Evolutionary conservation across 1,284 basidiomycete genomes (phyloP).

Genomic region (Papiliotrema terrestris): DNA sequence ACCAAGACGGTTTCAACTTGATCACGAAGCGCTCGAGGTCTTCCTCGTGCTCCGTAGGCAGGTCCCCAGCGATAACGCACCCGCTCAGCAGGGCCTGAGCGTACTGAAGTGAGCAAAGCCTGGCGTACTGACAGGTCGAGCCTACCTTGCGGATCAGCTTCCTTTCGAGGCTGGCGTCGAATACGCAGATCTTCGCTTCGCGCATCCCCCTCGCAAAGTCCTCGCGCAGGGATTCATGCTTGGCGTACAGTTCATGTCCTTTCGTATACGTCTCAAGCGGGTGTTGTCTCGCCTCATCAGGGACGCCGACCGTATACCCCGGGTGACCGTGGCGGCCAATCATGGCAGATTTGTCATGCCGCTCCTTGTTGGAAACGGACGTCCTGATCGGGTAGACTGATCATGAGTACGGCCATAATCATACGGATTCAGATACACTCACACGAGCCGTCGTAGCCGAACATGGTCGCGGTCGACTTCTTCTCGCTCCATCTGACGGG

Average conservation of each 20-base stretch:
- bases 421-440: slow-evolving; percentile 8
- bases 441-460: slow-evolving; percentile 46
- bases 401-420: background rate
- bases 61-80: slow-evolving; percentile 45
- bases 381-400: slow-evolving; percentile 48
- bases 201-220: slow-evolving; percentile 47
- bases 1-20: slow-evolving; percentile 36
- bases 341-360: slow-evolving; percentile 6
- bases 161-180: slow-evolving; percentile 46
- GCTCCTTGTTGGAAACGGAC: slow-evolving; percentile 28
- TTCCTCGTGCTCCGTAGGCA: slow-evolving; percentile 47
- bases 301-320: slow-evolving; percentile 37
- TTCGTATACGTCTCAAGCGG: slow-evolving; percentile 42
- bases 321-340: slow-evolving; percentile 41
- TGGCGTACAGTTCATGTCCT: slow-evolving; percentile 33
- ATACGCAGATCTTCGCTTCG: slow-evolving; percentile 46
- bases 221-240: slow-evolving; percentile 33
- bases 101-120: slow-evolving; percentile 21
- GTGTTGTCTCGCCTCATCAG: slow-evolving; percentile 21
- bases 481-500: slow-evolving; percentile 39
- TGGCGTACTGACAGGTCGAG: background rate
- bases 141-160: slow-evolving; percentile 47
- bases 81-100: slow-evolving; percentile 46
- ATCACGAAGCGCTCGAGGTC: slow-evolving; percentile 38
- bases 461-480: slow-evolving; percentile 38